Conservation (phyloP, 139 green algal genomes). For the Chlamydomonas incerta region DNA sequence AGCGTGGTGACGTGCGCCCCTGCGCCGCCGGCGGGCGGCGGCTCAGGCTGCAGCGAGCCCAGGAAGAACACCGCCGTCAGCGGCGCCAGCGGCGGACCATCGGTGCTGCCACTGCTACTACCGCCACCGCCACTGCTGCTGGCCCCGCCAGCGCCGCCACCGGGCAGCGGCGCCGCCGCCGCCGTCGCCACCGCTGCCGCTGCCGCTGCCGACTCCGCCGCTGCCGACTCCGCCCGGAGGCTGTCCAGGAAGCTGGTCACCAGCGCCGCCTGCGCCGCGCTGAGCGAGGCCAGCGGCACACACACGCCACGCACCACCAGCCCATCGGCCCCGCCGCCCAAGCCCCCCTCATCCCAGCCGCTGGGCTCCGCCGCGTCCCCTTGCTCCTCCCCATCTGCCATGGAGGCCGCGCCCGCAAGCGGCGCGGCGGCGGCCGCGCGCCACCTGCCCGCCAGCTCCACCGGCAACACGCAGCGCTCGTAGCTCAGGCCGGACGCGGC, state of each 20-base stretch:
- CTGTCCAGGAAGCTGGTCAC: neutral
- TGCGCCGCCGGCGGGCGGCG: too few species aligned
- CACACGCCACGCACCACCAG: slow-evolving; percentile 7
- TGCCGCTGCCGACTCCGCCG: too few species aligned
- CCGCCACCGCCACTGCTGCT: too few species aligned
- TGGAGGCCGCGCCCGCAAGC: neutral
- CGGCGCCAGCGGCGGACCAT: neutral
- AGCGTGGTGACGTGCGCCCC: too few species aligned
- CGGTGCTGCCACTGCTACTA: neutral
- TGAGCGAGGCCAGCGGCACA: slow-evolving; percentile 25
- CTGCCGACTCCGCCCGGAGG: neutral
- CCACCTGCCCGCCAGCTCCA: slow-evolving; percentile 1
- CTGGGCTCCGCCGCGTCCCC: too few species aligned
- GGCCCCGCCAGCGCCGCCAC: too few species aligned
- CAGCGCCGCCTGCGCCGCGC: neutral
- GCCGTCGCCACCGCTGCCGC: too few species aligned
- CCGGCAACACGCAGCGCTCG: slow-evolving; percentile 11
- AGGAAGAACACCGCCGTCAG: slow-evolving; percentile 10
- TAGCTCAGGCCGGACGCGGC: neutral
- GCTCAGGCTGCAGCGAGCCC: neutral
- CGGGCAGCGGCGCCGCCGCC: too few species aligned
- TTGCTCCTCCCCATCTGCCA: too few species aligned
- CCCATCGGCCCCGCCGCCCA: too few species aligned
- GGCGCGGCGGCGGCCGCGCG: neutral
- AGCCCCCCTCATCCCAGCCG: too few species aligned